Evolutionary conservation across 805 yeast genomes (phyloP).

Genomic region (Sugiyamaella floridensis): DNA sequence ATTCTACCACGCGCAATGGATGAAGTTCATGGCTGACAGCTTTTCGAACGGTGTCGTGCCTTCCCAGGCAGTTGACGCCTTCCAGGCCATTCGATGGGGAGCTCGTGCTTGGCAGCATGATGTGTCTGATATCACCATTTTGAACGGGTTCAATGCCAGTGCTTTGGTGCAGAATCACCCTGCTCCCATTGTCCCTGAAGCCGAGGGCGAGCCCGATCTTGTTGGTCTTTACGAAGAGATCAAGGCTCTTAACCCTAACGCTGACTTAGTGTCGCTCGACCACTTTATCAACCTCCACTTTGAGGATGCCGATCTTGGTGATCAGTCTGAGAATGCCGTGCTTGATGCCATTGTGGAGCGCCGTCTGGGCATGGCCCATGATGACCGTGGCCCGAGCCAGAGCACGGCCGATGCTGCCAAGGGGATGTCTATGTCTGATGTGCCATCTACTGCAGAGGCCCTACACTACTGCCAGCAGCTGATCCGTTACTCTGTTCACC

Average conservation of each 20-base stretch:
- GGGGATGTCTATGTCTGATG: not conserved
- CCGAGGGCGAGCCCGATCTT: slow-evolving; percentile 1
- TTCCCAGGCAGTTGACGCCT: slow-evolving; percentile 3
- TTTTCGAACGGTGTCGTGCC: slow-evolving; percentile 3
- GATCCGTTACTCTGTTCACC: slow-evolving; percentile 6
- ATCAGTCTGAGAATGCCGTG: slow-evolving; percentile 5
- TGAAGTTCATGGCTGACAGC: slow-evolving; percentile 2
- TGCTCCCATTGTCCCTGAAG: not conserved
- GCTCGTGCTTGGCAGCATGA: slow-evolving; percentile 10
- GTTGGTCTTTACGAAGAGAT: slow-evolving; percentile 2
- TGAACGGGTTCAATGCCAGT: slow-evolving; percentile 1
- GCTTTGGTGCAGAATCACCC: not conserved
- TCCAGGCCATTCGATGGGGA: slow-evolving; percentile 8
- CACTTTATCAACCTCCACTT: slow-evolving; percentile 3
- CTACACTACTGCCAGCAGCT: slow-evolving; percentile 2
- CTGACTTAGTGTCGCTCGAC: slow-evolving; percentile 3
- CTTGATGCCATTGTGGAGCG: slow-evolving; percentile 10
- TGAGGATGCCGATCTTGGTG: slow-evolving; percentile 4
- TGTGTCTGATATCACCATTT: not conserved
- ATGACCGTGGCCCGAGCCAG: not conserved
- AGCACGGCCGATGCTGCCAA: not conserved
- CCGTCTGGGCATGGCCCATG: slow-evolving; percentile 1
- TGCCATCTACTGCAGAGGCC: slow-evolving; percentile 2
- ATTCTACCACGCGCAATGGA: slow-evolving; percentile 8
- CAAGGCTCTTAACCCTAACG: slow-evolving; percentile 1